Conservation (phyloP, 2,329 filamentous ascomycete genomes). For the Aulographum hederae region DNA sequence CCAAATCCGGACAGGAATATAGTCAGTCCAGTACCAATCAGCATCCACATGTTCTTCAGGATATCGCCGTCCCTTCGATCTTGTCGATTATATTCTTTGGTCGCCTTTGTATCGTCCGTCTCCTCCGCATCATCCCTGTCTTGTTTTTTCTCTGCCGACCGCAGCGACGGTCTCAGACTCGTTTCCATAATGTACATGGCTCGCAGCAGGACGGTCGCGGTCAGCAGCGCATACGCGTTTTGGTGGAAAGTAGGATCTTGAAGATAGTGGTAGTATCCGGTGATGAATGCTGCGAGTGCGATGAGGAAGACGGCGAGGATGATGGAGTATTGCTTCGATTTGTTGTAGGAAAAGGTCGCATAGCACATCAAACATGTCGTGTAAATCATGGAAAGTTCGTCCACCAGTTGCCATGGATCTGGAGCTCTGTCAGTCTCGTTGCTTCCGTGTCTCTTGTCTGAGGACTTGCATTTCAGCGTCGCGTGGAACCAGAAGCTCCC, state of each 20-base stretch:
- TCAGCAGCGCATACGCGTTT: constrained; percentile 56
- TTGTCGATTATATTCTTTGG: constrained; percentile 23
- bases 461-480: constrained; percentile 38
- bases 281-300: constrained; percentile 43
- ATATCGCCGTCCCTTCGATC: constrained; percentile 38
- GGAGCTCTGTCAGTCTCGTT: too few relatives aligned
- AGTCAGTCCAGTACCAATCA: constrained; percentile 49
- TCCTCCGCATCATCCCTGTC: constrained; percentile 9
- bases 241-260: constrained; percentile 75
- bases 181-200: constrained; percentile 64
- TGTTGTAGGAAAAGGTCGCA: constrained; percentile 57
- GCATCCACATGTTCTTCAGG: constrained; percentile 53
- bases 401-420: constrained; percentile 55
- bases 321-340: constrained; percentile 30
- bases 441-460: constrained; percentile 8
- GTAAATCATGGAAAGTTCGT: constrained; percentile 56
- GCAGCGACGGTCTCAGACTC: constrained; percentile 34
- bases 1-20: constrained; percentile 59
- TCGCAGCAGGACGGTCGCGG: constrained; percentile 48
- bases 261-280: constrained; percentile 62
- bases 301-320: constrained; percentile 39
- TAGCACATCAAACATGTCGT: constrained; percentile 53
- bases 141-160: constrained; percentile 23
- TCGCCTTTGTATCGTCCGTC: constrained; percentile 10
- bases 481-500: constrained; percentile 47